These are phyloP conservation scores for Monosporascus sp. DNA, from an alignment of 2,329 filamentous ascomycete genomes.

Conservation along the genomic window DNA sequence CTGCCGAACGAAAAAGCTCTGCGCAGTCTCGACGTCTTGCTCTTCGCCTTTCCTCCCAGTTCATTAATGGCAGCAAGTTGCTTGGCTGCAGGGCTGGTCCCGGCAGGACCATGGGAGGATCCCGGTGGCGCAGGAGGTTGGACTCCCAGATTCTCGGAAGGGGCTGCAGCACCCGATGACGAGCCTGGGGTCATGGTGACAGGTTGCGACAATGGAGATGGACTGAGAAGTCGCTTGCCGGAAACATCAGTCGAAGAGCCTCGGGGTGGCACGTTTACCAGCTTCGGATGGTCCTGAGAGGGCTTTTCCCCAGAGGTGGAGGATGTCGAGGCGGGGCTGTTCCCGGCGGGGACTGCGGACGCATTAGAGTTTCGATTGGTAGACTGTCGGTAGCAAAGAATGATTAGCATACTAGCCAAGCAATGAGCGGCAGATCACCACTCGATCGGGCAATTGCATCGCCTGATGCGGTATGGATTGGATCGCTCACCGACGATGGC, in stretches of 20 bases:
- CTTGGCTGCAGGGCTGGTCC: constrained; percentile 68
- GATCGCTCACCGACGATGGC: constrained; percentile 58
- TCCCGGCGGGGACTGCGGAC: constrained; percentile 37
- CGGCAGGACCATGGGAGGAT: constrained; percentile 25
- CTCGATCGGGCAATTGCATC: constrained; percentile 39
- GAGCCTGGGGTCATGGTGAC: constrained; percentile 55
- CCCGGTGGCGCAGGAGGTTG: constrained; percentile 27
- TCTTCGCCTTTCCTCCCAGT: constrained; percentile 70
- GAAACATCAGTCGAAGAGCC: constrained; percentile 58
- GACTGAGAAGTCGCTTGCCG: constrained; percentile 58
- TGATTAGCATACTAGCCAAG: constrained; percentile 41
- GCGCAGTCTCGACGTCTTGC: constrained; percentile 79
- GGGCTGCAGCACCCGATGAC: constrained; percentile 35
- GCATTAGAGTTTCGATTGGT: constrained; percentile 51
- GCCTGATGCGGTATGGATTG: constrained; percentile 10
- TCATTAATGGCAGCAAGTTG: constrained; percentile 84
- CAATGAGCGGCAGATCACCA: constrained; percentile 16
- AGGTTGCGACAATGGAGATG: constrained; percentile 71
- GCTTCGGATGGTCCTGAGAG: constrained; percentile 47
- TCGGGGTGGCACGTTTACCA: constrained; percentile 55
- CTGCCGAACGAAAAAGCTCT: constrained; percentile 96
- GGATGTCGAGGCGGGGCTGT: constrained; percentile 44
- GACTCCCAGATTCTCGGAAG: constrained; percentile 23
- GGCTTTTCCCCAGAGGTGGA: constrained; percentile 39
- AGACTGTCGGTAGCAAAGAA: constrained; percentile 42